Percentiles rank a stretch among this genome's conserved stretches.
Evolutionary conservation across 345 rosid species (phyloP).

Genomic region (Isatis tinctoria): DNA sequence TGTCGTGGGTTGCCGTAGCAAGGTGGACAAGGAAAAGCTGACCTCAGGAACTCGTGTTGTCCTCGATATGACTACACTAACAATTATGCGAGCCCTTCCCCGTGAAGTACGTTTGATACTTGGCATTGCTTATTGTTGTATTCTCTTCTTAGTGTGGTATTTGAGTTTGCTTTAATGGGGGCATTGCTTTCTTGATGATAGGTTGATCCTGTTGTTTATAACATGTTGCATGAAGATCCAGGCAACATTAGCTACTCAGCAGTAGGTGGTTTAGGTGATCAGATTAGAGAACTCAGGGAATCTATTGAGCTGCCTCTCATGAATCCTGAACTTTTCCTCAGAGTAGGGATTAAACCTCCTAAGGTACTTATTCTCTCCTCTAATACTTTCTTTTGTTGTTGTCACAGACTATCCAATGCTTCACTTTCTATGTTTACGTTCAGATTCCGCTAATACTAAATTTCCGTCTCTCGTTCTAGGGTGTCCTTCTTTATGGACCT

Average conservation of each 20-base stretch:
- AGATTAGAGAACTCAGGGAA: slow-evolving; percentile 90
- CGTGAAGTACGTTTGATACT: slow-evolving; percentile 52
- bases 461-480: slow-evolving; percentile 37
- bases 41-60: slow-evolving; percentile 92
- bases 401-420: not conserved
- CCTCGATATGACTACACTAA: slow-evolving; percentile 93
- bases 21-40: slow-evolving; percentile 87
- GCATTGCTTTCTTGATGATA: slow-evolving; percentile 13
- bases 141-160: not conserved
- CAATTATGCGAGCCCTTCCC: slow-evolving; percentile 94
- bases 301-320: slow-evolving; percentile 89
- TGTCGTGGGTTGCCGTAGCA: slow-evolving; percentile 97
- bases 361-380: slow-evolving; percentile 42
- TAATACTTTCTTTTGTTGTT: not conserved
- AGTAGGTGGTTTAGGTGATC: slow-evolving; percentile 91
- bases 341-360: slow-evolving; percentile 93
- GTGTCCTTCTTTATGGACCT: slow-evolving; percentile 97
- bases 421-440: not conserved
- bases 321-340: slow-evolving; percentile 91
- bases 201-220: slow-evolving; percentile 97
- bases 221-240: slow-evolving; percentile 96
- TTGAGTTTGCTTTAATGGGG: not conserved
- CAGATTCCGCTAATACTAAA: not conserved
- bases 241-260: slow-evolving; percentile 93
- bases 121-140: not conserved